Base-by-base conservation (phyloP, 805 yeast species). In the Lachancea thermotolerans region DNA sequence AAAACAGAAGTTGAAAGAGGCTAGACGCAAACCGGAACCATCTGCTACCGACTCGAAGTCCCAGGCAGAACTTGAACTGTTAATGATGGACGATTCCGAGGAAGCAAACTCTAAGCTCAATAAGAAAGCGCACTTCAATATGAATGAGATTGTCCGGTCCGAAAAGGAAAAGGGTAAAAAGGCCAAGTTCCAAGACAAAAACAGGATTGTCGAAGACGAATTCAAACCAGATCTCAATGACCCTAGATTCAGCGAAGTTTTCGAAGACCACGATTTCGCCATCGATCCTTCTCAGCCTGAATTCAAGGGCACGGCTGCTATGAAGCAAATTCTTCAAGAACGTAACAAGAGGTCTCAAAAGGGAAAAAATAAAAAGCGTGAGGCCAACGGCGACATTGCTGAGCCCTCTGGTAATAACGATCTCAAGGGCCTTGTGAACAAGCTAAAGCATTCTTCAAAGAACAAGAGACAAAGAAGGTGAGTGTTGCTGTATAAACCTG, bases 281-380 rank as follows among this genome's bases (percentile, higher is more conserved):
- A 89, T 95, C 60, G 99, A 95, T 66, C 95, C 97, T 17, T 82
- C 95, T 16, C 80, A 75, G 58, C 85, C 95, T n/a, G 95, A 87
- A 62, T 91, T 78, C 72, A 89, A 85, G 69, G 79, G 82, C 65
- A 90, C 98, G 1, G 70, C 78, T 14, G 88, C 93, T 21, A 90
- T 91, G 95, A 81, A 82, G 60, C 74, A 82, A 63, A 77, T 93
- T 46, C 66, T 93, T 69, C 73, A 78, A 37, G 95, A 89, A 65
- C 77, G 95, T 53, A 73, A 76, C 35, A 78, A 79, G 60, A 74
- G 81, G 58, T 60, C 67, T 33, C 58, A 58, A 37, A 53, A 49
- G 10, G 48, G 47, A 27, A 53, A 53, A 25, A 49, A 47, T 33
- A 51, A 45, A 14, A 44, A 49, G 16, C 52, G 53, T 12, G 57